Percentiles rank a stretch among this genome's conserved stretches.
Evolutionary conservation across 2,329 filamentous ascomycete species (phyloP).

Genomic region (Phyllosticta paracitricarpa): DNA sequence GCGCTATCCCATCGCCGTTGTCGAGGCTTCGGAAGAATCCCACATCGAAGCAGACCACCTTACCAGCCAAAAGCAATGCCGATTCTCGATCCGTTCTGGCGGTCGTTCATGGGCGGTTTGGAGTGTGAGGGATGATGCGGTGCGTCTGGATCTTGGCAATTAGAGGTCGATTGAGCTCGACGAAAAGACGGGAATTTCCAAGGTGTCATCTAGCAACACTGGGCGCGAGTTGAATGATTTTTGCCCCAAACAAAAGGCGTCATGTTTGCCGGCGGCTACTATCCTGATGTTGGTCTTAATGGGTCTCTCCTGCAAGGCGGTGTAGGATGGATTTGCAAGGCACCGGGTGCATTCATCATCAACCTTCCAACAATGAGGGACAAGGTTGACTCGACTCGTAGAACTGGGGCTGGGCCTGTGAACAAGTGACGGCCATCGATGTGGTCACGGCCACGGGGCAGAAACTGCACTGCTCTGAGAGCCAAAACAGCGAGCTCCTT

Average conservation of each 20-base stretch:
- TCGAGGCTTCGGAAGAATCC: conserved; percentile 26
- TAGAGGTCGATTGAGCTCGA: conserved; percentile 34
- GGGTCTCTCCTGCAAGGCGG: conserved; percentile 48
- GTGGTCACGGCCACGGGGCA: conserved; percentile 39
- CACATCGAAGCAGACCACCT: conserved; percentile 25
- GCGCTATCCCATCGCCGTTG: conserved; percentile 33
- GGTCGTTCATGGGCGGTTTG: conserved; percentile 43
- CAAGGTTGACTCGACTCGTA: conserved; percentile 13
- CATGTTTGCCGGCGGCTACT: conserved; percentile 46
- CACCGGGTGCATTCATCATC: conserved; percentile 17
- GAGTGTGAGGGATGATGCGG: conserved; percentile 39
- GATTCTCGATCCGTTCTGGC: conserved; percentile 39
- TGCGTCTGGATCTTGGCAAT: conserved; percentile 34
- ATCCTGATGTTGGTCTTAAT: conserved; percentile 47
- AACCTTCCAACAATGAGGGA: not conserved
- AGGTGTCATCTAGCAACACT: conserved; percentile 40
- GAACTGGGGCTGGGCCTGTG: conserved; percentile 49
- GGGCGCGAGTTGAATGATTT: conserved; percentile 34
- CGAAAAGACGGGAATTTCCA: conserved; percentile 27
- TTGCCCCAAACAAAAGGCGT: conserved; percentile 29
- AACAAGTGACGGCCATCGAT: conserved; percentile 36
- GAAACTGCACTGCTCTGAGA: conserved; percentile 25
- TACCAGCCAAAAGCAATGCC: conserved; percentile 24
- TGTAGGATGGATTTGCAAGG: conserved; percentile 49
- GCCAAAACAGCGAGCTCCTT: conserved; percentile 37